Evolutionary conservation across 2,329 filamentous ascomycete species (phyloP).

Genomic region (Lecanicillium sp.): DNA sequence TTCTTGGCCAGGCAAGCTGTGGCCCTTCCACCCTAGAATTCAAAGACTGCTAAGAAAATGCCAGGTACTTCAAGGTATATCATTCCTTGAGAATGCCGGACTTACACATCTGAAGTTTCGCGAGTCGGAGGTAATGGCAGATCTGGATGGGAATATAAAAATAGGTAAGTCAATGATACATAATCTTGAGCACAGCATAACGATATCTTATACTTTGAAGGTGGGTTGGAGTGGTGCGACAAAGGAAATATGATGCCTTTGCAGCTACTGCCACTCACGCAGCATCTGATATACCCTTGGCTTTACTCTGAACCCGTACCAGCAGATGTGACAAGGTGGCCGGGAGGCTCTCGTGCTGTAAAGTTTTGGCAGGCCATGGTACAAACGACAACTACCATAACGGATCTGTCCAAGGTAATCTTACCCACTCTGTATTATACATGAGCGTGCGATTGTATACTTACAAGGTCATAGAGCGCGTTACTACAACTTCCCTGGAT

Average conservation of each 20-base stretch:
- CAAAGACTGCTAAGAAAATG: background rate
- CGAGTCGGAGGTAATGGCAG: conserved; percentile 1
- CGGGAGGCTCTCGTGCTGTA: background rate
- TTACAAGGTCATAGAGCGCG: conserved; percentile 1
- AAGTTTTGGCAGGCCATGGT: conserved; percentile 1
- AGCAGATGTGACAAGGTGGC: background rate
- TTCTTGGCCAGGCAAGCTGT: conserved; percentile 2
- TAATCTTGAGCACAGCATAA: background rate
- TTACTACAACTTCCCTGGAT: conserved; percentile 1
- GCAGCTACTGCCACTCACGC: conserved; percentile 1
- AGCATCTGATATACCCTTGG: conserved; percentile 4
- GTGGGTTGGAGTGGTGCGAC: background rate
- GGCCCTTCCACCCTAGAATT: background rate
- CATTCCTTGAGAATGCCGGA: conserved; percentile 1
- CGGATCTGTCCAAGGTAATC: conserved; percentile 1
- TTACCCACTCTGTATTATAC: background rate
- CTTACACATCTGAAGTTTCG: background rate
- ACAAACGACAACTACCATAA: background rate
- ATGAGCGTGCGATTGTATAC: background rate
- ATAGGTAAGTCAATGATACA: conserved; percentile 1
- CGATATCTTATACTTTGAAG: background rate
- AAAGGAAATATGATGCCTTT: background rate
- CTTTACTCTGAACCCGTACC: background rate
- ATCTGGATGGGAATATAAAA: conserved; percentile 3
- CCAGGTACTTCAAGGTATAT: conserved; percentile 1